Evolutionary conservation across 306 rosid species (phyloP), one percentile per base, ranked within the genome.

Genomic region (Adenanthera pavonina): DNA sequence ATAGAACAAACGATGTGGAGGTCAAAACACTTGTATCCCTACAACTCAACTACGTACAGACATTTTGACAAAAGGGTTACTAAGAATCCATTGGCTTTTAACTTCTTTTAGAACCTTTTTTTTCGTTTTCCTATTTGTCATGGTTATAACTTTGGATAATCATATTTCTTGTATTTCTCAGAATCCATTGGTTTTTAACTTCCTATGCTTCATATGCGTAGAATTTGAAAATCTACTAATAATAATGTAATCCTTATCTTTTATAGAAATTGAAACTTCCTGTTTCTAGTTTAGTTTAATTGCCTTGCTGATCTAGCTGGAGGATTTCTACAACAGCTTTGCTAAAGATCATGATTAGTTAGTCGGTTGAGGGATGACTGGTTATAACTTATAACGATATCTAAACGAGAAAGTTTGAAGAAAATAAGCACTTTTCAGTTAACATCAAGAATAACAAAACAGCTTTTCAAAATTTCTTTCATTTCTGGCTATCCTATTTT

Each of bases 251-350:
- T 72, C 48, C 57, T 60, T 70, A 4, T 77, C 25, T 44, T 2
- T 44, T 7, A 1, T 1, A 44, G 48, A 44, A 44, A 7, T 7
- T 44, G 11, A 44, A 44, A 44, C 48, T 44, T 44, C 48, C 48
- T 44, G 12, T 44, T 71, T 60, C 15, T 44, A 4, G 41, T 59
- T 43, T 70, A 19, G n/a, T 71, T 76, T 46, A 56, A n/a, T 60
- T 59, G 16, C 68, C 72, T 66, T 71, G 51, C 46, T 30, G 75
- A 17, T 69, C 52, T 57, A 62, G 75, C 75, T 52, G 53, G 8
- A 44, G 19, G 40, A 48, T 44, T 77, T 48, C 56, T 57, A 30
- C 59, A 20, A 36, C 30, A 68, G 53, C 81, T 67, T 74, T 30
- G 69, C 35, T 56, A 65, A n/a, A 77, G 77, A 12, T 12, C 72